Conservation (phyloP, 768 basidiomycete genomes). For the Boletus rex-veris region DNA sequence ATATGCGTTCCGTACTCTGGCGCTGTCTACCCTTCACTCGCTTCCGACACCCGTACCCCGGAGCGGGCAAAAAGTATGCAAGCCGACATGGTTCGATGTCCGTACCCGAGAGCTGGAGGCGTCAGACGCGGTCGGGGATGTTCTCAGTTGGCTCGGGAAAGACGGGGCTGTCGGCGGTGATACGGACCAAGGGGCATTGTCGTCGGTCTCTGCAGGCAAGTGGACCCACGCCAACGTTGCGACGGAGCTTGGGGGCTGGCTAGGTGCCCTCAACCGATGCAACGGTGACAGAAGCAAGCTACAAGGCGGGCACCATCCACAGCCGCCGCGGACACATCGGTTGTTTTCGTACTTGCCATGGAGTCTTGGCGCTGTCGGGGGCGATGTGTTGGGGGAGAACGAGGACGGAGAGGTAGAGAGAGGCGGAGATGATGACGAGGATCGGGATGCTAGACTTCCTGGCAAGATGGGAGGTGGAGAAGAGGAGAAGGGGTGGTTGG, state of each 20-base stretch:
- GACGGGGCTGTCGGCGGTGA: constrained; percentile 17
- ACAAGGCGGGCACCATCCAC: neutral
- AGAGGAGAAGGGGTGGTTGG: constrained; percentile 48
- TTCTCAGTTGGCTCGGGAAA: constrained; percentile 52
- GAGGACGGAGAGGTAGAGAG: constrained; percentile 26
- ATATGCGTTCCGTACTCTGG: constrained; percentile 81
- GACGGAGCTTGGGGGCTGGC: constrained; percentile 55
- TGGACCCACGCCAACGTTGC: constrained; percentile 55
- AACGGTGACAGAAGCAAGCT: neutral
- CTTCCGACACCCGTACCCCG: constrained; percentile 84
- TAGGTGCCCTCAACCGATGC: constrained; percentile 45
- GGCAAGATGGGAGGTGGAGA: constrained; percentile 25
- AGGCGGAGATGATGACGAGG: constrained; percentile 27
- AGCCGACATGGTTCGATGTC: constrained; percentile 80
- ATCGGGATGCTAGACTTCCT: constrained; percentile 31
- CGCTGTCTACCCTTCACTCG: constrained; percentile 80
- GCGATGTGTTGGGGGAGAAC: constrained; percentile 27
- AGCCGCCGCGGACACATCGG: constrained; percentile 36
- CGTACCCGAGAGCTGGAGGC: constrained; percentile 56
- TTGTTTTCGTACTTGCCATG: constrained; percentile 55
- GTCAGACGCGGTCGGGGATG: constrained; percentile 54
- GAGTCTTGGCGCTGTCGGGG: constrained; percentile 24
- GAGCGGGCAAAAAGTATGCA: constrained; percentile 76
- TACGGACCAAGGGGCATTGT: neutral
- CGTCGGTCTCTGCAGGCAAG: constrained; percentile 28